Evolutionary conservation across 208 protist species (phyloP).

Genomic region (Zelonia costaricensis): DNA sequence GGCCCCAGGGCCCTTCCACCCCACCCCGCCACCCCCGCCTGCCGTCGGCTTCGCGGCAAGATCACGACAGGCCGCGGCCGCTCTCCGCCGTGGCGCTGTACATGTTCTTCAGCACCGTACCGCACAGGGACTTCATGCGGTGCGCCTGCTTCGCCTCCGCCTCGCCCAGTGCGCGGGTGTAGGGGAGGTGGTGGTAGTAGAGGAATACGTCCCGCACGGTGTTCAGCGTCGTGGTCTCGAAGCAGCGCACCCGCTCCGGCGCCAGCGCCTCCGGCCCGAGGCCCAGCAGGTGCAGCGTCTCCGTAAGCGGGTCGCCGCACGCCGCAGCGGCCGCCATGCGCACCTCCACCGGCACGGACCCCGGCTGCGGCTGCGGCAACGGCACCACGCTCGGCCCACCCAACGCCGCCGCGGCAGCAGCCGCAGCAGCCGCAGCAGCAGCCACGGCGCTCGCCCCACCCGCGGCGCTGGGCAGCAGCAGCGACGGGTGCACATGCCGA

Average conservation of each 20-base stretch:
- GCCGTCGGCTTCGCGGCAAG: not conserved
- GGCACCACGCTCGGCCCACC: not conserved
- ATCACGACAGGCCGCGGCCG: not conserved
- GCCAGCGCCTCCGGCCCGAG: not conserved
- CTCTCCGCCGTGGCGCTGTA: conserved; percentile 34
- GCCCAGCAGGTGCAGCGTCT: conserved; percentile 24
- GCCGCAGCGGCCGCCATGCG: conserved; percentile 13
- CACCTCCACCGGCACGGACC: conserved; percentile 13
- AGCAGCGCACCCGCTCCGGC: conserved; percentile 16
- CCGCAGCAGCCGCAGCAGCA: not conserved
- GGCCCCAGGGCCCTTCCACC: too few relatives aligned
- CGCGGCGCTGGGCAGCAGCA: conserved; percentile 12
- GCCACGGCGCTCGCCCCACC: not conserved
- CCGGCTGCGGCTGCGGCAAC: not conserved
- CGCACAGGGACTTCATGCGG: conserved; percentile 58
- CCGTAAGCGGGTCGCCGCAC: conserved; percentile 20
- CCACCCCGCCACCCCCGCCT: not conserved
- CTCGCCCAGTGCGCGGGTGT: conserved; percentile 38
- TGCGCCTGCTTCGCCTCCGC: conserved; percentile 47
- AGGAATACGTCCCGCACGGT: conserved; percentile 49
- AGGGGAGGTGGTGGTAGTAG: conserved; percentile 47
- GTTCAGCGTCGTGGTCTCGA: conserved; percentile 45
- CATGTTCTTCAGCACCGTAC: conserved; percentile 58
- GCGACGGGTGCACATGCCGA: conserved; percentile 4
- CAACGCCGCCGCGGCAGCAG: too few relatives aligned